Evolutionary conservation across 139 green algal genomes (phyloP), one percentile per base, ranked within the genome.

Genomic region (Chlamydomonas sphaeroides): DNA sequence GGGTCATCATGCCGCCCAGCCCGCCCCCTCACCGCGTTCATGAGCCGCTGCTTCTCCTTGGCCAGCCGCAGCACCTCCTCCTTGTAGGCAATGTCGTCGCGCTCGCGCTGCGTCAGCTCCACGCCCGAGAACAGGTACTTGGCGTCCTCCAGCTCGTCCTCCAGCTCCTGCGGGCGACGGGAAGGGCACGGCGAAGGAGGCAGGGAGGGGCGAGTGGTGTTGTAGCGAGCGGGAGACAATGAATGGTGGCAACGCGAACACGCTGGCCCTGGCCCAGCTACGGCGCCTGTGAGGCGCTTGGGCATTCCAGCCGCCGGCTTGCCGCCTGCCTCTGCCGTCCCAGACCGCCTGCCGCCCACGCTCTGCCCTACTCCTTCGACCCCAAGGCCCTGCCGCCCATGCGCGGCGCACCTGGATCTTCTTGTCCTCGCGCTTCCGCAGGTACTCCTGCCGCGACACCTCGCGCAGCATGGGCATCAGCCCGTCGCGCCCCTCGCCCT

Each of bases 381-480:
- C n/a, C n/a, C n/a, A n/a, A n/a, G n/a, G n/a, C n/a, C n/a, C n/a
- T n/a, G n/a, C n/a, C n/a, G n/a, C n/a, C n/a, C n/a, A n/a, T n/a
- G n/a, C n/a, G n/a, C n/a, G n/a, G n/a, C n/a, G 39, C 76, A 96
- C 66, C 95, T 83, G 49, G 78, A 90, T 83, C 85, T 97, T 93
- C 65, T 93, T 90, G 41, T 98, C 95, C 87, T 99, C 96, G 0
- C 97, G 90, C 82, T 98, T 98, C 57, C 92, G 92, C 48, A 99
- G 89, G 90, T 99, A 99, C 87, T 98, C 96, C 92, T 99, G 95
- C 4, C 97, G 83, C 8, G 94, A 96, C 32, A 97, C 79, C 41
- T 98, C 95, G 5, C 96, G 89, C 68, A 95, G 79, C 62, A 88
- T 85, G 0, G 90, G 90, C 35, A 94, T 63, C 25, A 95, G 80